Evolutionary conservation across 148 eudicot genomes (phyloP).

Genomic region (Camellia sinensis): DNA sequence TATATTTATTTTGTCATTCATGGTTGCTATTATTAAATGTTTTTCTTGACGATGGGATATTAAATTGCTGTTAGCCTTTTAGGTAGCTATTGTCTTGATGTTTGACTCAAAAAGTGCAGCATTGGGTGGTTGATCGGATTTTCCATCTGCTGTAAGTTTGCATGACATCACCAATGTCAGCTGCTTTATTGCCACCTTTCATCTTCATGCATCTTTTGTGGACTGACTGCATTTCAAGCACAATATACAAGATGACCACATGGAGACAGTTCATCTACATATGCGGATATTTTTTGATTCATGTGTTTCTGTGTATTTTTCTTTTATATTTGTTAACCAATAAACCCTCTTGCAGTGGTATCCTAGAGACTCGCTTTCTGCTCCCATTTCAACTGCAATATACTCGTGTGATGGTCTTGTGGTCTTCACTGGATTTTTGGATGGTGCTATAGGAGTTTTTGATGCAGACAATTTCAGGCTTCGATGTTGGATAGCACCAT

Average conservation of each 20-base stretch:
- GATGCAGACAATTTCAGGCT: conserved; percentile 53
- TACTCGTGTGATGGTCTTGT: conserved; percentile 53
- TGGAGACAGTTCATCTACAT: not conserved
- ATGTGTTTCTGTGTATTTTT: not conserved
- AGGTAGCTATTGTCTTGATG: too few species aligned
- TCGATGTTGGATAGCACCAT: conserved; percentile 50
- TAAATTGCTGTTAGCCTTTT: too few species aligned
- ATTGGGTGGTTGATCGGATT: not conserved
- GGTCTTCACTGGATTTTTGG: conserved; percentile 48
- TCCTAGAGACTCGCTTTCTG: conserved; percentile 52
- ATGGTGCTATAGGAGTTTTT: conserved; percentile 59
- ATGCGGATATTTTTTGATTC: not conserved
- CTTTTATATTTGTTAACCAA: not conserved
- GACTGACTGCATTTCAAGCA: not conserved
- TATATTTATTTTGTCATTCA: too few species aligned
- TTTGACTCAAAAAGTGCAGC: too few species aligned
- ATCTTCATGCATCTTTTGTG: not conserved
- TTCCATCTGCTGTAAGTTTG: not conserved
- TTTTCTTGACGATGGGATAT: too few species aligned
- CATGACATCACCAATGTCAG: not conserved
- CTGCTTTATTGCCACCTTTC: not conserved
- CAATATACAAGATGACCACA: not conserved
- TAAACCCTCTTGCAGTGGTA: conserved; percentile 41
- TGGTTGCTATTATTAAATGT: too few species aligned
- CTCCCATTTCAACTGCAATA: conserved; percentile 50